Evolutionary conservation across 371 early-diverging fungal genomes (phyloP), one percentile per base, ranked within the genome.

Genomic region (Mortierella sp.): DNA sequence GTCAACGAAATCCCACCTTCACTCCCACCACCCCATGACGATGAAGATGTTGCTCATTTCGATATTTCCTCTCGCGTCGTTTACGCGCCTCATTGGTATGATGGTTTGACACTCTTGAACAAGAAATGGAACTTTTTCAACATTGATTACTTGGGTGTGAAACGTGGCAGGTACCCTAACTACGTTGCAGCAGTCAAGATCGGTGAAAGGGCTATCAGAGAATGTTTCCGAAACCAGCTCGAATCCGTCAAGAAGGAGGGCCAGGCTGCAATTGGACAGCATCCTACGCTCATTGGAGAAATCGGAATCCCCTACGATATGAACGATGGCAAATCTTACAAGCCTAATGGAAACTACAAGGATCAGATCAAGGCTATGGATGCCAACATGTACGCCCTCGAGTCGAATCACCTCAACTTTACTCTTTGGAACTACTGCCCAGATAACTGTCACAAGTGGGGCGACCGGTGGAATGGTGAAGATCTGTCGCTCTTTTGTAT

Each of bases 61-160:
- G 62, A 78, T 28, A 60, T 83, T 33, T 71, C 86, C 0, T 77
- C 84, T 5, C 84, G 88, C 15, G 64, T 94, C 9, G 90, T 88
- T 5, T 93, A 91, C 76, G 84, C 92, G 0, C 93, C 94, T 7
- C 94, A 94, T 73, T 94, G 92, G 92, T 94, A 94, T 62, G 94
- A 94, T 70, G 92, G 92, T 0, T 76, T 92, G 61, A 92, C 93
- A 0, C 76, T 94, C 7, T 84, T 93, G 40, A 91, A 88, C 66
- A 92, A 92, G 77, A 84, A 87, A n/a, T 92, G 91, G 87, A 84
- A 87, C 60, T 90, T 84, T 66, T 92, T 87, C 65, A 94, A 90
- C 40, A 75, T 92, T 21, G 92, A 94, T 70, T 86, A 85, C 53
- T 86, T 94, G 28, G 90, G 90, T n/a, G 81, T 90, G 21, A 85